A percentile compares a stretch with the other conserved stretches of the same genome.
Conservation (phyloP, 2,329 filamentous ascomycete genomes). For the Microdochium nivale region DNA sequence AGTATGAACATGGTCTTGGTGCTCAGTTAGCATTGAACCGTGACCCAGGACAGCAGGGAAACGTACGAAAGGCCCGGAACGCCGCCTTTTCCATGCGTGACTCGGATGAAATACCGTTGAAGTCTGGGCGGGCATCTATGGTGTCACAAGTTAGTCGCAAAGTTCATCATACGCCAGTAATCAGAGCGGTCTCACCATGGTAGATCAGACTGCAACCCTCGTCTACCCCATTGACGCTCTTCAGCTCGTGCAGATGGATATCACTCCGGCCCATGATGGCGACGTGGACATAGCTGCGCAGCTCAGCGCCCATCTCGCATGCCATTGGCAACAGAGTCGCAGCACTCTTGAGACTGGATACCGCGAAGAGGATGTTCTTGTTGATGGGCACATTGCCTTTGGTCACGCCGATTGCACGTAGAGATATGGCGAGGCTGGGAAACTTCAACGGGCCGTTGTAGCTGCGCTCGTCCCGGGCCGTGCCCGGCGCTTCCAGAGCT, state of each 20-base stretch:
- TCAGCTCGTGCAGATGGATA: constrained; percentile 59
- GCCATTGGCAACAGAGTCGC: constrained; percentile 70
- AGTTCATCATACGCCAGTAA: not conserved
- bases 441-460: constrained; percentile 68
- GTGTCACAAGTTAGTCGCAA: not conserved
- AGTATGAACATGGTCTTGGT: constrained; percentile 53
- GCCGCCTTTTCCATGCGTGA: constrained; percentile 58
- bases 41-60: not conserved
- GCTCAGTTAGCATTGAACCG: constrained; percentile 1
- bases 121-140: constrained; percentile 69
- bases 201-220: constrained; percentile 57
- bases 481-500: not conserved
- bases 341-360: constrained; percentile 65
- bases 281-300: constrained; percentile 71
- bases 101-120: constrained; percentile 59
- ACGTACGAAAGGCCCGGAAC: constrained; percentile 53
- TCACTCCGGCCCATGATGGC: constrained; percentile 67
- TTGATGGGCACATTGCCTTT: constrained; percentile 44
- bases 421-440: constrained; percentile 50
- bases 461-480: constrained; percentile 24
- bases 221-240: constrained; percentile 71
- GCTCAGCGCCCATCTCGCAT: constrained; percentile 71
- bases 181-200: constrained; percentile 32
- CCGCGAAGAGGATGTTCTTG: constrained; percentile 71
- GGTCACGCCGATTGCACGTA: constrained; percentile 50